phyloP scores from a whole-genome alignment of 805 yeast species.

The Zygosaccharomyces kombuchaensis region DNA sequence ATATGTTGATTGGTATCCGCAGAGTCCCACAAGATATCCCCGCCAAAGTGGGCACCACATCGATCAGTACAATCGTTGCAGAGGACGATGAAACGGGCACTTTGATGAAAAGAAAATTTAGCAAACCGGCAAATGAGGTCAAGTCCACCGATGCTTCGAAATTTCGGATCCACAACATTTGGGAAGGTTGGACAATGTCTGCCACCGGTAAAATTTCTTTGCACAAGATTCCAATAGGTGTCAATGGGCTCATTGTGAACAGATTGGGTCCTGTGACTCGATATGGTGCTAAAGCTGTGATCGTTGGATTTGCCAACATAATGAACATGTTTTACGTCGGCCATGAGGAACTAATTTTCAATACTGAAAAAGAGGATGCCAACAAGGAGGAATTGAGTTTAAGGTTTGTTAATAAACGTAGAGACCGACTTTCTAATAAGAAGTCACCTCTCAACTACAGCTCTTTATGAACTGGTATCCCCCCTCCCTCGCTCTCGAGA shows the following conservation, averaged over 20 bases:
- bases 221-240: conserved; percentile 53
- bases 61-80: conserved; percentile 3
- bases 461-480: background rate
- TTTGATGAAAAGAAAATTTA: conserved; percentile 10
- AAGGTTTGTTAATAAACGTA: conserved; percentile 49
- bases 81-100: conserved; percentile 4
- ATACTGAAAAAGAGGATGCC: conserved; percentile 44
- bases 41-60: conserved; percentile 12
- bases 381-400: conserved; percentile 45
- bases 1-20: conserved; percentile 66
- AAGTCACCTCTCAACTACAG: conserved; percentile 18
- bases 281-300: conserved; percentile 75
- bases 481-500: background rate
- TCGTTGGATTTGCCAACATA: conserved; percentile 68
- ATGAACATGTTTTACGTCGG: conserved; percentile 74
- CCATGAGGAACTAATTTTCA: conserved; percentile 64
- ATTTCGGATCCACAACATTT: conserved; percentile 41
- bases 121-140: conserved; percentile 1
- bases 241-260: conserved; percentile 47
- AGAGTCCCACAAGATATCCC: conserved; percentile 35
- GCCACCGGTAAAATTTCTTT: conserved; percentile 58
- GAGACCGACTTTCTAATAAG: conserved; percentile 31
- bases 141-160: conserved; percentile 12
- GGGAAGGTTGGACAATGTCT: conserved; percentile 82
- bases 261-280: conserved; percentile 58